phyloP scores from a whole-genome alignment of 2,329 filamentous ascomycete species.

The Ophiostoma novo-ulmi region DNA sequence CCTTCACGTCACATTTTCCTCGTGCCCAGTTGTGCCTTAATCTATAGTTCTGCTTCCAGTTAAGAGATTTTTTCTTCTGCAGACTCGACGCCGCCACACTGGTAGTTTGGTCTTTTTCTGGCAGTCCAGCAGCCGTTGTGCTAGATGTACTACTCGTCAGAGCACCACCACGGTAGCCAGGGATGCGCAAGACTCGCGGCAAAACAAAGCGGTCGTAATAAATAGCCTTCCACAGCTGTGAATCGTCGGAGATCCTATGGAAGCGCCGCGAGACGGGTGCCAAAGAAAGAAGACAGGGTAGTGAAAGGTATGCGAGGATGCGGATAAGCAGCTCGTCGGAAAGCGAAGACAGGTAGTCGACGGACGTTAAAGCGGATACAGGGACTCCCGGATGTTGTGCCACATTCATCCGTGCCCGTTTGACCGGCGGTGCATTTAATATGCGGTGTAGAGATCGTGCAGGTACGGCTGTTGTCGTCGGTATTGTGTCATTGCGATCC shows the following conservation, averaged over 20 bases:
- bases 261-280: constrained; percentile 70
- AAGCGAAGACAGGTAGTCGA: constrained; percentile 65
- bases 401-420: not conserved
- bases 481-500: not conserved
- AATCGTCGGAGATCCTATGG: constrained; percentile 66
- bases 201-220: constrained; percentile 86
- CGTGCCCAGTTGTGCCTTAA: constrained; percentile 86
- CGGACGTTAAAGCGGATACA: not conserved
- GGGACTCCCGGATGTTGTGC: not conserved
- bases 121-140: not conserved
- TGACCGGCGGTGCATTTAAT: not conserved
- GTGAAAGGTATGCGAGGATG: constrained; percentile 71
- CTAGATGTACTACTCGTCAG: not conserved
- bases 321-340: constrained; percentile 86
- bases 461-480: not conserved
- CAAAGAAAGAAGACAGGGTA: constrained; percentile 59
- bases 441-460: not conserved
- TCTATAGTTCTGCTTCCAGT: constrained; percentile 88
- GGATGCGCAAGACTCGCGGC: constrained; percentile 70
- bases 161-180: constrained; percentile 49
- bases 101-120: not conserved
- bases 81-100: not conserved
- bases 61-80: not conserved
- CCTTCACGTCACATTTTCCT: constrained; percentile 73
- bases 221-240: constrained; percentile 82